phyloP scores from a whole-genome alignment of 306 rosid species.

The Mimosa pudica region DNA sequence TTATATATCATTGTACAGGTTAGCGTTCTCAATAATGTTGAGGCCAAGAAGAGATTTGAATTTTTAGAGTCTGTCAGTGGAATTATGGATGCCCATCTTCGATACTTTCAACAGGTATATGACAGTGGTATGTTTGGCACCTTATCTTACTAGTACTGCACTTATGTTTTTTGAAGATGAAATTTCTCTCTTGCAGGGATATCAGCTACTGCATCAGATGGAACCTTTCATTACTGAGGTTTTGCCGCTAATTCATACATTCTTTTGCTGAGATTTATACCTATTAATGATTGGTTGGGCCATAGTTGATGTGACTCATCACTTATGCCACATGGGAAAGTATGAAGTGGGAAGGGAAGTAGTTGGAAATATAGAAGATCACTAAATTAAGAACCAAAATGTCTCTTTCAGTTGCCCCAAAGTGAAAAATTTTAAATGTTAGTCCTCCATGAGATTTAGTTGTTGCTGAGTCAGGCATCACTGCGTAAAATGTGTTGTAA shows the following conservation, averaged over 20 bases:
- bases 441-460: constrained; percentile 31
- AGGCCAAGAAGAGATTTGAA: constrained; percentile 70
- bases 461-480: constrained; percentile 16
- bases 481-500: constrained; percentile 16
- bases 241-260: constrained; percentile 27
- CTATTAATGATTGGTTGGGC: constrained; percentile 19
- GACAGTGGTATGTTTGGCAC: constrained; percentile 24
- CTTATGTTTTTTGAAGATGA: constrained; percentile 25
- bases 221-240: constrained; percentile 61
- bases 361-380: constrained; percentile 16
- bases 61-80: constrained; percentile 74
- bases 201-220: constrained; percentile 53
- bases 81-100: constrained; percentile 84
- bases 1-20: constrained; percentile 42
- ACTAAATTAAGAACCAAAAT: neutral
- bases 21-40: constrained; percentile 62
- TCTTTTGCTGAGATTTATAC: constrained; percentile 24
- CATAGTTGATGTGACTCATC: constrained; percentile 9
- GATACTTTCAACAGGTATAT: constrained; percentile 78
- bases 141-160: constrained; percentile 28
- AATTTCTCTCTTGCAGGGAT: constrained; percentile 47
- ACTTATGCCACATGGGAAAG: constrained; percentile 15
- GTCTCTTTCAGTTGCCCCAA: constrained; percentile 17
- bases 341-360: constrained; percentile 15
- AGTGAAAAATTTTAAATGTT: constrained; percentile 32